phyloP scores from a whole-genome alignment of 2,329 filamentous ascomycete species.

The Epichloe brachyelytri region DNA sequence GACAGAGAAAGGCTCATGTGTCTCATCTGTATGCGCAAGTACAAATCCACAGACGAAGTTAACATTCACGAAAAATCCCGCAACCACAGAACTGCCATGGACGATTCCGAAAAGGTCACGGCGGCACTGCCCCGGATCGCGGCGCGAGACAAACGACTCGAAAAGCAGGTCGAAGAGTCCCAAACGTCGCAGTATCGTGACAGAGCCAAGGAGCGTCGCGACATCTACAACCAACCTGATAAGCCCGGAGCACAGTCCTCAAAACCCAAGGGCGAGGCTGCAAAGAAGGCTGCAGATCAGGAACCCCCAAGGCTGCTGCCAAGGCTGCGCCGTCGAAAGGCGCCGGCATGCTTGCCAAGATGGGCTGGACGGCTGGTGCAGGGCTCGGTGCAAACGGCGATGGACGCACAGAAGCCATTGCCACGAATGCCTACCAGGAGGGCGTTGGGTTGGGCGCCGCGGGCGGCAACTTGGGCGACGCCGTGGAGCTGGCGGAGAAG shows the following conservation, averaged over 20 bases:
- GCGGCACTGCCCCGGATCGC: slow-evolving; percentile 29
- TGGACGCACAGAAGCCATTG: slow-evolving; percentile 51
- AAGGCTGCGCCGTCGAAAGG: slow-evolving; percentile 43
- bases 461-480: slow-evolving; percentile 57
- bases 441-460: slow-evolving; percentile 59
- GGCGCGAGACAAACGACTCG: slow-evolving; percentile 24
- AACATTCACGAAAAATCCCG: slow-evolving; percentile 29
- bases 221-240: slow-evolving; percentile 47
- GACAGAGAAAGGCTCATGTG: slow-evolving; percentile 39
- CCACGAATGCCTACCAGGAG: slow-evolving; percentile 50
- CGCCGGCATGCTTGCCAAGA: slow-evolving; percentile 55
- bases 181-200: slow-evolving; percentile 41
- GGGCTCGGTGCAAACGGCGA: slow-evolving; percentile 51
- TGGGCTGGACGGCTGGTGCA: slow-evolving; percentile 55
- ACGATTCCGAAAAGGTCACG: slow-evolving; percentile 33
- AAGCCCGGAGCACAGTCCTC: slow-evolving; percentile 29
- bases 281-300: slow-evolving; percentile 7
- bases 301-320: slow-evolving; percentile 10
- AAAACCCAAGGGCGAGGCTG: slow-evolving; percentile 23
- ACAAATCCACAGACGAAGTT: slow-evolving; percentile 30
- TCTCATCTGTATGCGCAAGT: slow-evolving; percentile 33
- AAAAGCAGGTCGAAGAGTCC: slow-evolving; percentile 16
- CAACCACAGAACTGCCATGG: slow-evolving; percentile 28
- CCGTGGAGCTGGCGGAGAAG: slow-evolving; percentile 47
- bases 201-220: slow-evolving; percentile 52